Evolutionary conservation across 345 rosid species (phyloP).

Genomic region (Lepidium didymum): DNA sequence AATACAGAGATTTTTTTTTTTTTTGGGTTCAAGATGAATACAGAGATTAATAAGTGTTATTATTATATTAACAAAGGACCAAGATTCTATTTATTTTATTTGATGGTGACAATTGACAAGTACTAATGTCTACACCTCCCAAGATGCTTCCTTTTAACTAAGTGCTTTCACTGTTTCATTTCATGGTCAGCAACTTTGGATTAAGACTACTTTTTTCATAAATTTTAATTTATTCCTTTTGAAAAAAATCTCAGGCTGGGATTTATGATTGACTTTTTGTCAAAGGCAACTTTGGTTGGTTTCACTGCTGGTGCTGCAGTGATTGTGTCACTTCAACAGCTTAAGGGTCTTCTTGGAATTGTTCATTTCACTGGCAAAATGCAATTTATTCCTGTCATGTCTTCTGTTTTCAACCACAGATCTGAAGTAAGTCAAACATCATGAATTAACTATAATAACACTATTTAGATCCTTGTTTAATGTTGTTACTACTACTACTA

Average conservation of each 20-base stretch:
- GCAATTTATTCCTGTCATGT: conserved; percentile 75
- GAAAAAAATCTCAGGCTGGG: conserved; percentile 59
- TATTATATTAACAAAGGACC: background rate
- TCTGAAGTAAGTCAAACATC: conserved; percentile 49
- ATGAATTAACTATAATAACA: background rate
- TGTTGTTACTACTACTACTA: background rate
- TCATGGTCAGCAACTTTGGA: conserved; percentile 10
- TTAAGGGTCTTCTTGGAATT: conserved; percentile 93
- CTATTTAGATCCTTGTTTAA: background rate
- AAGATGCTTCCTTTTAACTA: conserved; percentile 26
- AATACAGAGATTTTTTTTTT: conserved; percentile 13
- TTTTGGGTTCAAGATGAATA: no score
- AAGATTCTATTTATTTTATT: conserved; percentile 22
- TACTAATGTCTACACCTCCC: conserved; percentile 9
- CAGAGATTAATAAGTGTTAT: background rate
- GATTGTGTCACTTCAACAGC: conserved; percentile 88
- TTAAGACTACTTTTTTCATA: background rate
- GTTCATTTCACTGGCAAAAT: conserved; percentile 84
- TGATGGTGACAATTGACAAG: conserved; percentile 62
- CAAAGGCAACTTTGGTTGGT: conserved; percentile 91
- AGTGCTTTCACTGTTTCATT: conserved; percentile 24
- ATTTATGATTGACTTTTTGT: conserved; percentile 87
- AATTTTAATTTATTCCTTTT: background rate
- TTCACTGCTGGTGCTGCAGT: conserved; percentile 99
- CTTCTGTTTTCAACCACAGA: conserved; percentile 38